phyloP scores from a whole-genome alignment of 2,329 filamentous ascomycete genomes.

The Cercospora brassicicola region DNA sequence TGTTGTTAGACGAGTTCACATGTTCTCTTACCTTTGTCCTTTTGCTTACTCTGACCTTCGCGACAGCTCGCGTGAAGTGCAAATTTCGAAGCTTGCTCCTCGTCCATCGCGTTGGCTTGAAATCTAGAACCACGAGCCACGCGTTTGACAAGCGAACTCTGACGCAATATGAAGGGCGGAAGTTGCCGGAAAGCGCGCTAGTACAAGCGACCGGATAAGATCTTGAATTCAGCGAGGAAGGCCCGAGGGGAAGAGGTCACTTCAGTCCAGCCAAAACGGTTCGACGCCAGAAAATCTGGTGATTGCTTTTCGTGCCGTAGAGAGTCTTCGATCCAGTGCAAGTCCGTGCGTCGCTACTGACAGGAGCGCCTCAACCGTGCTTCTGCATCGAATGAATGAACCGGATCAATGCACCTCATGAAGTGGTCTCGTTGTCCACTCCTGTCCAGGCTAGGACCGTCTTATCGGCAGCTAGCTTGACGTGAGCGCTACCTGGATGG shows the following conservation, averaged over 20 bases:
- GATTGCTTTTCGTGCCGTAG: not conserved
- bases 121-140: conserved; percentile 1
- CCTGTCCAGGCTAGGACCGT: conserved; percentile 14
- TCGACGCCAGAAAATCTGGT: not conserved
- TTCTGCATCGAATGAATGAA: not conserved
- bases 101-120: conserved; percentile 32
- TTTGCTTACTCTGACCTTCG: conserved; percentile 71
- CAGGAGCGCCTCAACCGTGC: not conserved
- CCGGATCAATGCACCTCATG: not conserved
- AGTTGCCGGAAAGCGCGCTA: not conserved
- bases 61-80: conserved; percentile 84
- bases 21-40: not conserved
- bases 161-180: conserved; percentile 1
- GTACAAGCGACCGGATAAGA: not conserved
- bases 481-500: conserved; percentile 74
- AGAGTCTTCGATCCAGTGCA: not conserved
- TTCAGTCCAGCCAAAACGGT: not conserved
- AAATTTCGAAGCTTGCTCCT: conserved; percentile 60
- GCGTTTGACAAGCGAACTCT: conserved; percentile 5
- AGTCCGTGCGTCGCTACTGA: not conserved
- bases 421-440: not conserved
- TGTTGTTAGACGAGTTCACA: conserved; percentile 5
- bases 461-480: conserved; percentile 57
- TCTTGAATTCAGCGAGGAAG: not conserved
- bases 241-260: not conserved